These are phyloP conservation scores for Lyophyllum semitale DNA, from an alignment of 768 basidiomycete species.

Conservation along the genomic window DNA sequence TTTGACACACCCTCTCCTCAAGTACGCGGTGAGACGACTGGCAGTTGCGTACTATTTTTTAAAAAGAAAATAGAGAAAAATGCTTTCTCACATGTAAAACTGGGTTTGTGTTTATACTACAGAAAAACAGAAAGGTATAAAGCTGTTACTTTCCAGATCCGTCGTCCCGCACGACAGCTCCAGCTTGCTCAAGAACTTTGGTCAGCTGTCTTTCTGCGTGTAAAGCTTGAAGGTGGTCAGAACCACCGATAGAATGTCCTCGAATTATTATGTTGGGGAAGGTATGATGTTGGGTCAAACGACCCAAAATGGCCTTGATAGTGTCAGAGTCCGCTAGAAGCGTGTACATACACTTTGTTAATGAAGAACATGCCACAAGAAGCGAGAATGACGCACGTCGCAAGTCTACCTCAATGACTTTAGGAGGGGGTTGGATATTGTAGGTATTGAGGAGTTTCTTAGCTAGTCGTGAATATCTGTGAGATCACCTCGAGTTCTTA, in stretches of 20 bases:
- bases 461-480: slow-evolving; percentile 59
- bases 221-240: slow-evolving; percentile 55
- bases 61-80: too few relatives aligned
- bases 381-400: slow-evolving; percentile 46
- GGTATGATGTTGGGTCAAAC: slow-evolving; percentile 66
- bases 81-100: too few relatives aligned
- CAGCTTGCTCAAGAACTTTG: slow-evolving; percentile 47
- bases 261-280: slow-evolving; percentile 76
- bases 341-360: background rate
- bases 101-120: background rate
- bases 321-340: slow-evolving; percentile 57
- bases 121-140: slow-evolving; percentile 3
- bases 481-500: slow-evolving; percentile 7
- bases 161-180: slow-evolving; percentile 36
- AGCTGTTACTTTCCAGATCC: slow-evolving; percentile 12
- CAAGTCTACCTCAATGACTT: slow-evolving; percentile 74
- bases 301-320: slow-evolving; percentile 65
- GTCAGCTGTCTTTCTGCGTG: slow-evolving; percentile 51
- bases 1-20: too few relatives aligned
- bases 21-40: too few relatives aligned
- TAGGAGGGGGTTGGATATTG: slow-evolving; percentile 62
- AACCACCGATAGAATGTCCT: slow-evolving; percentile 68
- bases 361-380: background rate
- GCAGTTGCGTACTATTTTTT: too few relatives aligned
- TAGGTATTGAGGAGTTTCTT: slow-evolving; percentile 66